Evolutionary conservation across 805 yeast genomes (phyloP).

Genomic region (Scheffersomyces spartinae): DNA sequence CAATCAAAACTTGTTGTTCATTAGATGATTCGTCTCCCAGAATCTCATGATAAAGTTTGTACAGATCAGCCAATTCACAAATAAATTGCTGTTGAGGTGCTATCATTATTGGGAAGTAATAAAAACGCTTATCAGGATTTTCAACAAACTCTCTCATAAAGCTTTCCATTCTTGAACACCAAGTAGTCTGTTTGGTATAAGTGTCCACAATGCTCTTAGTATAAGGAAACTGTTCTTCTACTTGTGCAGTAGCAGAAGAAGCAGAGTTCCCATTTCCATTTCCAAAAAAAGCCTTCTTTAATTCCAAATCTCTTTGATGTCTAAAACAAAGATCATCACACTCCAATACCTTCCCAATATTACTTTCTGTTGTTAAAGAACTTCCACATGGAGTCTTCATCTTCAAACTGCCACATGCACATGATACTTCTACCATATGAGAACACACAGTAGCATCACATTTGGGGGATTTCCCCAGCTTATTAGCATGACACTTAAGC

Average conservation of each 20-base stretch:
- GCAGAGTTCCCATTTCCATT: constrained; percentile 7
- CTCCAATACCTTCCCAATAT: constrained; percentile 27
- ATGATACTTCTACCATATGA: constrained; percentile 36
- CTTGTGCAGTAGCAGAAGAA: constrained; percentile 1
- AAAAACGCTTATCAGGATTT: constrained; percentile 8
- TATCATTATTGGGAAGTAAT: constrained; percentile 65
- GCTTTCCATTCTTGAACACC: constrained; percentile 60
- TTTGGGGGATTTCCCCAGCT: constrained; percentile 13
- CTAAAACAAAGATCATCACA: constrained; percentile 67
- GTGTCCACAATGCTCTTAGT: constrained; percentile 34
- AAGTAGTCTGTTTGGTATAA: constrained; percentile 43
- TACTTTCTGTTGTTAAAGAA: constrained; percentile 18
- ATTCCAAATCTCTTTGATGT: constrained; percentile 44
- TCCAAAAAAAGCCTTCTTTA: constrained; percentile 59
- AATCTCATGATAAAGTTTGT: constrained; percentile 50
- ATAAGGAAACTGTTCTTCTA: constrained; percentile 19
- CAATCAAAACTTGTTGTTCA: constrained; percentile 60
- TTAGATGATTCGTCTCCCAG: constrained; percentile 81
- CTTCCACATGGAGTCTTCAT: constrained; percentile 48
- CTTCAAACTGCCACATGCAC: constrained; percentile 53
- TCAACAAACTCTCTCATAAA: constrained; percentile 39
- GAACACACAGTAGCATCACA: constrained; percentile 47
- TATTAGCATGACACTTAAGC: constrained; percentile 51
- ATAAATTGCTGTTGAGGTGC: constrained; percentile 58
- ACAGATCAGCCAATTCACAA: constrained; percentile 54